Base-by-base conservation (phyloP, 2,329 filamentous ascomycete genomes). In the Paramyrothecium roridum region DNA sequence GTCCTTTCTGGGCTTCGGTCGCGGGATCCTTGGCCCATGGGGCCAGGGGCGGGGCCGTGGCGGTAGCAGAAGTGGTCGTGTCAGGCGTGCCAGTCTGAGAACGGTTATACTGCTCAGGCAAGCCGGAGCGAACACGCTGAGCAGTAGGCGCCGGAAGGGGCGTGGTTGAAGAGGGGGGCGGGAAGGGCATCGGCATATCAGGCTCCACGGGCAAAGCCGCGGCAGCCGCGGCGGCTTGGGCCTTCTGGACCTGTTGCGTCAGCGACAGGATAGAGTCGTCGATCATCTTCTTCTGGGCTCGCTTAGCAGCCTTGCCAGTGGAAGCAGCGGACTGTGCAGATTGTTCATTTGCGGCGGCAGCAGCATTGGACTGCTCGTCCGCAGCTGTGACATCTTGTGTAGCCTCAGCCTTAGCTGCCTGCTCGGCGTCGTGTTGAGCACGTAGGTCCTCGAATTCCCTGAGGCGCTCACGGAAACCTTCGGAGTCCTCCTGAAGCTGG, bases 21-120 rank as follows among this genome's bases (percentile, higher is more conserved):
- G 89, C 88, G 3, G 83, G 82, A 61, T 98, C 92, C 70, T 95
- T 95, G 6, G 95, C 95, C 95, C 95, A 99, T 0, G 95, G 95
- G 1, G 95, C 95, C 61, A 97, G 77, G 0, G 93, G 91, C 3
- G 92, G 84, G 2, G 83, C 80, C 59, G 81, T 77, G 11, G 73
- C 67, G 8, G 73, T 67, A 1, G 72, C 68, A 21, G 63, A 59
- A 4, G 70, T 73, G 4, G 70, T 68, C 16, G 76, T 75, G 47
- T 87, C 84, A 2, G 90, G 93, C 0, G 91, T 96, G 60, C 90
- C 89, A 2, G 88, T 90, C 59, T 87, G 88, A 22, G 92, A 96
- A 57, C 88, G 76, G 52, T 77, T 80, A 57, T 83, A 85, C 63
- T 83, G 80, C 62, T 96, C 92, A 1, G 93, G 91, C 3, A 97